These are phyloP conservation scores for Pythium plurisporium DNA, from an alignment of 352 stramenopile genomes.

Conservation along the genomic window DNA sequence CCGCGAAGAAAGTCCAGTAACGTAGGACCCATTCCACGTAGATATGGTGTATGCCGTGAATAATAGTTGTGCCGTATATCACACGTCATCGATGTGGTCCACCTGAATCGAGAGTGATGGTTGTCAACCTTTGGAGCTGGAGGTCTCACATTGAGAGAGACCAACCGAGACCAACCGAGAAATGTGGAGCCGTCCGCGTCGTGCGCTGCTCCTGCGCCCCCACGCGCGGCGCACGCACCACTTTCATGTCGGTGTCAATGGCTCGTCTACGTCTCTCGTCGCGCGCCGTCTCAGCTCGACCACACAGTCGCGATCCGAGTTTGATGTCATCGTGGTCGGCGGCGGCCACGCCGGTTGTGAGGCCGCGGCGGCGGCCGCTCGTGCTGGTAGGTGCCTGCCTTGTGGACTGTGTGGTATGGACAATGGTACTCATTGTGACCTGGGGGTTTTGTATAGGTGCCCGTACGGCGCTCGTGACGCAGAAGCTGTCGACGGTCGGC, in stretches of 20 bases:
- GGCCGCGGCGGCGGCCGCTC: slow-evolving; percentile 84
- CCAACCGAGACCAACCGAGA: not conserved
- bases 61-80: not conserved
- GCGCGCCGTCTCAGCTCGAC: not conserved
- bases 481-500: slow-evolving; percentile 93
- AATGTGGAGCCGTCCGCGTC: slow-evolving; percentile 14
- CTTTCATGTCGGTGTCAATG: no score
- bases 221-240: not conserved
- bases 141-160: not conserved
- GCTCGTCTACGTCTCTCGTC: not conserved
- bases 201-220: slow-evolving; percentile 12
- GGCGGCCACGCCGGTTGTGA: slow-evolving; percentile 91
- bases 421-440: no score
- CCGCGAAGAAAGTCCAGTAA: slow-evolving; percentile 17
- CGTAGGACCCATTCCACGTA: no score
- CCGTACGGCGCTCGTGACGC: slow-evolving; percentile 94
- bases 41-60: not conserved
- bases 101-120: slow-evolving; percentile 11
- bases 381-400: slow-evolving; percentile 30
- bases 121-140: slow-evolving; percentile 10
- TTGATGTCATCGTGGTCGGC: slow-evolving; percentile 89
- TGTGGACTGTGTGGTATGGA: not conserved
- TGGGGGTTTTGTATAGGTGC: slow-evolving; percentile 82
- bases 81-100: slow-evolving; percentile 2
- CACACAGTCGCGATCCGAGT: not conserved